Conservation (phyloP, 192 early-diverging fungal genomes). For the Mortierella alpina region DNA sequence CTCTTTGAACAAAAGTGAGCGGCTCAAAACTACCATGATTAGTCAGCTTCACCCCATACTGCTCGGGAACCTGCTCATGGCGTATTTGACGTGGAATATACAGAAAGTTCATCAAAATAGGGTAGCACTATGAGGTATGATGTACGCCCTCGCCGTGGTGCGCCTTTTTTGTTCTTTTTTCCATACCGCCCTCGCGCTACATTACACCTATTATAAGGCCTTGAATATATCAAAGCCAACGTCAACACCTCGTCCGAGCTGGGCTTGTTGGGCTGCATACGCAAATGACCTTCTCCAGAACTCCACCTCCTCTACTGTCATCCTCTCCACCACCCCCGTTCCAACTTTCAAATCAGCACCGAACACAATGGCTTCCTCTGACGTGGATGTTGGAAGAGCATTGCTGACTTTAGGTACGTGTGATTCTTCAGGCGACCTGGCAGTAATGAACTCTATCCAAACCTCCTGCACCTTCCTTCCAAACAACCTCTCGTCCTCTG, state of each 20-base stretch:
- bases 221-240: slow-evolving; percentile 4
- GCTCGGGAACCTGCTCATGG: no score
- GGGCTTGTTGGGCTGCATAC: neutral
- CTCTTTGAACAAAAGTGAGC: no score
- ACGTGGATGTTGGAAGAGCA: neutral
- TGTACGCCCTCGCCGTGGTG: no score
- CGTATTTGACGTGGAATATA: no score
- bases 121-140: no score
- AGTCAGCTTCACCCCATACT: no score
- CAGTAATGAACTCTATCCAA: slow-evolving; percentile 6
- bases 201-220: no score
- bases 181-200: no score
- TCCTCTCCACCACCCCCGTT: neutral
- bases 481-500: slow-evolving; percentile 1
- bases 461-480: slow-evolving; percentile 1
- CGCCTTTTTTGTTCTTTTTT: no score
- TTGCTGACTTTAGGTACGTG: neutral
- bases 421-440: slow-evolving; percentile 3
- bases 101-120: no score
- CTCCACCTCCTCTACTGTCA: neutral
- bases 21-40: no score
- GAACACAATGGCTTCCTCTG: slow-evolving; percentile 10
- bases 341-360: slow-evolving; percentile 1
- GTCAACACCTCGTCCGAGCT: neutral
- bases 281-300: slow-evolving; percentile 17